phyloP scores from a whole-genome alignment of 2,329 filamentous ascomycete genomes.

The Atkinsonella texensis region DNA sequence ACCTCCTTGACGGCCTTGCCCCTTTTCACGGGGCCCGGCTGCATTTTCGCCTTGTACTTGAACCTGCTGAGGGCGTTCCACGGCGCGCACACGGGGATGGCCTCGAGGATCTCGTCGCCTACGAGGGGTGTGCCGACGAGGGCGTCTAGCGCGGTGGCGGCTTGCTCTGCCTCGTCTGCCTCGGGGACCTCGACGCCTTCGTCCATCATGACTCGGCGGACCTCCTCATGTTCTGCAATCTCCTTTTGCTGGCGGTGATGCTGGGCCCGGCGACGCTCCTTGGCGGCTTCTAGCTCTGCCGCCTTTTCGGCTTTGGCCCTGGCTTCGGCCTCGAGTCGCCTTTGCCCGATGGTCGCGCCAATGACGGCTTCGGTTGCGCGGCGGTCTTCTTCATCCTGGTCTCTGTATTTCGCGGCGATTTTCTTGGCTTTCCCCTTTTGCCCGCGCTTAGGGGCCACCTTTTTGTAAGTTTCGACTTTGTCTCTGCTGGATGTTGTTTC shows the following conservation, averaged over 20 bases:
- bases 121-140: slow-evolving; percentile 67
- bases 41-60: slow-evolving; percentile 93
- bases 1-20: slow-evolving; percentile 90
- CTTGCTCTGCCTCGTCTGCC: slow-evolving; percentile 42
- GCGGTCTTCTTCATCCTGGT: slow-evolving; percentile 92
- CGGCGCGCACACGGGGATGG: slow-evolving; percentile 51
- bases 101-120: slow-evolving; percentile 71
- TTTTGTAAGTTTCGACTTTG: slow-evolving; percentile 23
- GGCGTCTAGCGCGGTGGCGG: slow-evolving; percentile 47
- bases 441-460: slow-evolving; percentile 47
- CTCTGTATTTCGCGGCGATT: slow-evolving; percentile 75
- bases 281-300: slow-evolving; percentile 55
- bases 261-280: slow-evolving; percentile 65
- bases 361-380: slow-evolving; percentile 73
- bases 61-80: slow-evolving; percentile 53
- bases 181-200: slow-evolving; percentile 48
- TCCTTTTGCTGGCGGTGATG: slow-evolving; percentile 66
- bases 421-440: slow-evolving; percentile 79
- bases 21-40: slow-evolving; percentile 83
- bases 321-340: slow-evolving; percentile 57
- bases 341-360: slow-evolving; percentile 57
- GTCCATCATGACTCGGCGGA: slow-evolving; percentile 46
- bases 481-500: neutral
- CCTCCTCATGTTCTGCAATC: slow-evolving; percentile 65
- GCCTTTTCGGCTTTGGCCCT: slow-evolving; percentile 56